A percentile compares a stretch with the other conserved stretches of the same genome.
Conservation (phyloP, 441 rosid species). For the Kokia cookei region DNA sequence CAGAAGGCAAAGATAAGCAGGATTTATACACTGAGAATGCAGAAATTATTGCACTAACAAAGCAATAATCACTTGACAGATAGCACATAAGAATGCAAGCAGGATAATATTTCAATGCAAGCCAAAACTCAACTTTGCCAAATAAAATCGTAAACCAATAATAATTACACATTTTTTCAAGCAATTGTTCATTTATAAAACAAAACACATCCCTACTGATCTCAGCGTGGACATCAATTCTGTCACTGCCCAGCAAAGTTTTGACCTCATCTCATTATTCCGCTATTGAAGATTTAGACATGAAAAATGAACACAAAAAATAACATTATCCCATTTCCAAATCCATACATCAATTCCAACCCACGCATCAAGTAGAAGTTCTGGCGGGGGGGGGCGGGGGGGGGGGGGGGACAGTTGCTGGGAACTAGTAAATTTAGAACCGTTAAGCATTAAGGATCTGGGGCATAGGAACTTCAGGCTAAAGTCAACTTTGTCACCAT, state of each 20-base stretch:
- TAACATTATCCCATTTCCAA: not conserved
- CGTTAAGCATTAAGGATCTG: not conserved
- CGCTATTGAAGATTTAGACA: not conserved
- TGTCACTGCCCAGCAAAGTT: not conserved
- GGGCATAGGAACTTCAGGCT: not conserved
- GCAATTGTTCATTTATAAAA: not conserved
- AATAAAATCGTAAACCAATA: not conserved
- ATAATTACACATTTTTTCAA: not conserved
- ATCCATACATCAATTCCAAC: not conserved
- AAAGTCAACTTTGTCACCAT: not conserved
- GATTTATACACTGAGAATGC: not conserved
- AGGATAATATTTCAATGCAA: not conserved
- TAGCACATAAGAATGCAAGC: not conserved
- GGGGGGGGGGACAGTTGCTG: no score
- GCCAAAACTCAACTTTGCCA: not conserved
- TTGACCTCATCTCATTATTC: not conserved
- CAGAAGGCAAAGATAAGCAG: not conserved
- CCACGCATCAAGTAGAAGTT: not conserved
- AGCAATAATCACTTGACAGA: not conserved
- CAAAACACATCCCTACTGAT: not conserved
- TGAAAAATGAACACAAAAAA: not conserved
- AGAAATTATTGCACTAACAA: not conserved
- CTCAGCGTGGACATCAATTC: not conserved
- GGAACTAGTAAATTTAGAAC: not conserved
- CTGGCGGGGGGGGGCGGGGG: no score